Conservation (phyloP, 768 basidiomycete genomes). For the Lentinula lateritia region DNA sequence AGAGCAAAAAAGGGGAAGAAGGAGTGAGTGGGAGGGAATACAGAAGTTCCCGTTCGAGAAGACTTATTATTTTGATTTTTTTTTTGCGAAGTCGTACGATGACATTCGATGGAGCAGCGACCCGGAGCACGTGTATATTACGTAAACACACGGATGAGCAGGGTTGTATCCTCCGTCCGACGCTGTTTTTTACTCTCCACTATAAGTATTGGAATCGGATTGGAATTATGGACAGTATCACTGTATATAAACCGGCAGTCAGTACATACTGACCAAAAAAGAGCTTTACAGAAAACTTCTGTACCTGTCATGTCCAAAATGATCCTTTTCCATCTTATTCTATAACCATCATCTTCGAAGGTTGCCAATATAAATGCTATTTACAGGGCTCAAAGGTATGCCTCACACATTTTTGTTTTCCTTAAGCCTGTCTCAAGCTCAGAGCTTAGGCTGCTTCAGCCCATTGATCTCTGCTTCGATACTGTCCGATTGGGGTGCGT, state of each 20-base stretch:
- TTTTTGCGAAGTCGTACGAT: not conserved
- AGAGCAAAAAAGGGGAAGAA: not conserved
- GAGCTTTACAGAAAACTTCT: too few species aligned
- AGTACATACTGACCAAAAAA: too few species aligned
- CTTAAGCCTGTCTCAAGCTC: not conserved
- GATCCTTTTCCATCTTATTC: too few species aligned
- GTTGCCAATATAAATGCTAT: not conserved
- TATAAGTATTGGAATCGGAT: too few species aligned
- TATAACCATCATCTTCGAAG: not conserved
- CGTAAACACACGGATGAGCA: not conserved
- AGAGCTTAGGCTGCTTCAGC: constrained; percentile 1
- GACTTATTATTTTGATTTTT: not conserved
- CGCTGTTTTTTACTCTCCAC: too few species aligned
- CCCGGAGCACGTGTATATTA: not conserved
- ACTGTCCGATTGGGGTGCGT: constrained; percentile 3
- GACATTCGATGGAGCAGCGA: not conserved
- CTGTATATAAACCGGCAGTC: too few species aligned
- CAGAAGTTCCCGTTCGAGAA: not conserved
- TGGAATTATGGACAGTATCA: too few species aligned
- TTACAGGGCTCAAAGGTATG: not conserved
- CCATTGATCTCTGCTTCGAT: not conserved
- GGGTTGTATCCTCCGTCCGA: too few species aligned
- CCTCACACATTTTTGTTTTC: not conserved
- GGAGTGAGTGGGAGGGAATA: not conserved
- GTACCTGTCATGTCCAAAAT: too few species aligned